These are phyloP conservation scores for Elongisporangium prolatum DNA, from an alignment of 352 stramenopile species.

Conservation along the genomic window DNA sequence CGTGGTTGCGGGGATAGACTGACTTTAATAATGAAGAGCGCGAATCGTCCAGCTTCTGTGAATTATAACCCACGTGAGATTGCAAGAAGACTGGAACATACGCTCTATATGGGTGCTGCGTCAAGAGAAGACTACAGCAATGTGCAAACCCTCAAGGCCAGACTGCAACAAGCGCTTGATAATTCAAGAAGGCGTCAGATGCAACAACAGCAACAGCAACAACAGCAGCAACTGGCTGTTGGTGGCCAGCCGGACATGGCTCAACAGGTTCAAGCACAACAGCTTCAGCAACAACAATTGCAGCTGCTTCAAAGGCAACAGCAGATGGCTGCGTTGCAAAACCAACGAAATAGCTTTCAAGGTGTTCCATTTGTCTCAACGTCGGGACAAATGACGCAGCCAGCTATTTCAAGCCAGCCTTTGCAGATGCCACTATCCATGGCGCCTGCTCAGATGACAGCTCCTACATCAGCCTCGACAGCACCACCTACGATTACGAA, in stretches of 20 bases:
- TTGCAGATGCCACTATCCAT: conserved; percentile 57
- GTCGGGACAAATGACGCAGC: conserved; percentile 26
- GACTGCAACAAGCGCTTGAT: conserved; percentile 81
- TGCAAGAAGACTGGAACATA: conserved; percentile 76
- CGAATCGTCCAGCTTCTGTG: conserved; percentile 78
- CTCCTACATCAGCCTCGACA: conserved; percentile 4
- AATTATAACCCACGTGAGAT: conserved; percentile 89
- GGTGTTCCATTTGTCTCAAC: conserved; percentile 52
- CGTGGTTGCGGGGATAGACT: conserved; percentile 34
- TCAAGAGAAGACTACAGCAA: conserved; percentile 87
- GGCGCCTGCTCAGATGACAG: conserved; percentile 6
- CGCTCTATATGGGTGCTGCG: conserved; percentile 79
- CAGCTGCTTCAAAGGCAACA: conserved; percentile 59
- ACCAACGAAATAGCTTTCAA: conserved; percentile 55
- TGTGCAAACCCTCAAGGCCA: conserved; percentile 78
- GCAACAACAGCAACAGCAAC: conserved; percentile 59
- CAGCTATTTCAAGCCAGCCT: conserved; percentile 29
- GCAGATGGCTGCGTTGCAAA: conserved; percentile 69
- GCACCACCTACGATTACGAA: background rate
- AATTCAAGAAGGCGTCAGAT: conserved; percentile 78
- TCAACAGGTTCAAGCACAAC: conserved; percentile 45
- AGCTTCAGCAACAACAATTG: conserved; percentile 55
- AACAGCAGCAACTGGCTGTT: conserved; percentile 18
- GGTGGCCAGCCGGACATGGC: conserved; percentile 12
- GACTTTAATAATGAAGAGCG: conserved; percentile 88